phyloP scores from a whole-genome alignment of 345 rosid species.

The Populus nigra region DNA sequence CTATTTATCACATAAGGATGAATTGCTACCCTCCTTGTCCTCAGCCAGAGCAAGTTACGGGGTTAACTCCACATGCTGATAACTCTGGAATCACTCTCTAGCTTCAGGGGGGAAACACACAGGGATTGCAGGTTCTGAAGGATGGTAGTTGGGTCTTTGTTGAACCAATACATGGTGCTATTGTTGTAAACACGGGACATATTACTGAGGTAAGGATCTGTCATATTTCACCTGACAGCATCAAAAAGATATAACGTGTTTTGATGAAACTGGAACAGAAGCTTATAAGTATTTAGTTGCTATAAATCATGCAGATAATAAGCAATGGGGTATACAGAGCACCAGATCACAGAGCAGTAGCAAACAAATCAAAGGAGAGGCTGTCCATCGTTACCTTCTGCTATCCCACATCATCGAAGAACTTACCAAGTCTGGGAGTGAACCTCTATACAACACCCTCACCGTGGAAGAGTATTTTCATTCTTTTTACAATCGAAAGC shows the following conservation, averaged over 20 bases:
- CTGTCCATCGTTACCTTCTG: slow-evolving; percentile 38
- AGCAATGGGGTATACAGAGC: slow-evolving; percentile 30
- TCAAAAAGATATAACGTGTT: too few species aligned
- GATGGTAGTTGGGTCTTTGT: slow-evolving; percentile 23
- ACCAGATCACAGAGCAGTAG: slow-evolving; percentile 25
- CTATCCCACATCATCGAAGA: slow-evolving; percentile 32
- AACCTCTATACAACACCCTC: slow-evolving; percentile 32
- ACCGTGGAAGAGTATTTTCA: slow-evolving; percentile 22
- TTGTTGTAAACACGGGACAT: slow-evolving; percentile 28
- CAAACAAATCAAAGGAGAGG: slow-evolving; percentile 27
- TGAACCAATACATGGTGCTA: slow-evolving; percentile 18
- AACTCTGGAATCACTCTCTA: slow-evolving; percentile 25
- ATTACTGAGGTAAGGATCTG: slow-evolving; percentile 13
- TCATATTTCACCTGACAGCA: too few species aligned
- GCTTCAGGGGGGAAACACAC: slow-evolving; percentile 15
- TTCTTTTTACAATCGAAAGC: slow-evolving; percentile 22
- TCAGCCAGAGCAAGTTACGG: slow-evolving; percentile 13
- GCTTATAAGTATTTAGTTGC: too few species aligned
- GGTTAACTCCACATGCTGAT: slow-evolving; percentile 22
- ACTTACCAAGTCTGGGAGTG: slow-evolving; percentile 20
- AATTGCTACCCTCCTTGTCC: slow-evolving; percentile 29
- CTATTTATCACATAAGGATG: slow-evolving; percentile 1
- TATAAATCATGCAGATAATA: slow-evolving; percentile 13
- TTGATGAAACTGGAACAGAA: too few species aligned
- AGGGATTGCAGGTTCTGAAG: slow-evolving; percentile 22